Conservation (phyloP, 495 filamentous ascomycete genomes). For the Trichoderma orchidacearum region DNA sequence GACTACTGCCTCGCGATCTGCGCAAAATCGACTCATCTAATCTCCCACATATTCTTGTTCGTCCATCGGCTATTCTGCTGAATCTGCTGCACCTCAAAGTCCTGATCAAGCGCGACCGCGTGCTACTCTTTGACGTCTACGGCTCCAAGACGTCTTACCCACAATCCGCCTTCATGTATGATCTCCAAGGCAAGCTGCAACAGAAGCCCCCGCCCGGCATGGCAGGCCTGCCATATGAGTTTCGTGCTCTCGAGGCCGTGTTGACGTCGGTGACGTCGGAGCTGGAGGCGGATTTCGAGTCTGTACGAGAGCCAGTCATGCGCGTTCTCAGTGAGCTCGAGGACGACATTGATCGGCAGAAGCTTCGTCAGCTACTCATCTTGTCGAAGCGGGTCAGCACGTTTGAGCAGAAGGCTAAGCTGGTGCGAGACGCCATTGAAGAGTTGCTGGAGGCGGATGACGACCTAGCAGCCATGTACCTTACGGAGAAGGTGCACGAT, state of each 20-base stretch:
- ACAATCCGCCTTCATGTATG: conserved; percentile 94
- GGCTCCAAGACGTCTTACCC: conserved; percentile 90
- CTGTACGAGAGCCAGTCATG: conserved; percentile 82
- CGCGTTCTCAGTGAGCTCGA: conserved; percentile 78
- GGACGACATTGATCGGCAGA: conserved; percentile 93
- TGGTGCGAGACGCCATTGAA: conserved; percentile 90
- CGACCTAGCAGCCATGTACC: conserved; percentile 88
- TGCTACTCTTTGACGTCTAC: conserved; percentile 90
- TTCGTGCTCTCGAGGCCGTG: conserved; percentile 68
- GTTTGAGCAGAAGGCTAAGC: conserved; percentile 90
- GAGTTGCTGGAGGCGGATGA: conserved; percentile 97
- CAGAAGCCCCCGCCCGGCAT: conserved; percentile 35
- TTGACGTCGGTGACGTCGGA: conserved; percentile 73
- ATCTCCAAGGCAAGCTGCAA: conserved; percentile 51
- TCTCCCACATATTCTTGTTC: conserved; percentile 91
- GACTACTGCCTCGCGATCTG: conserved; percentile 85
- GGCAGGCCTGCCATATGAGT: conserved; percentile 47
- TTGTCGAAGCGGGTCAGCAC: conserved; percentile 92
- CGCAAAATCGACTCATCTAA: conserved; percentile 97
- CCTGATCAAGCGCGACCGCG: conserved; percentile 85
- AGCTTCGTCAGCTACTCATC: conserved; percentile 76
- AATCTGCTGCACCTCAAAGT: conserved; percentile 89
- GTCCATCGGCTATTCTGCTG: conserved; percentile 85
- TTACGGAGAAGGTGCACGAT: conserved; percentile 72
- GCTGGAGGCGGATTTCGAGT: conserved; percentile 85